A percentile compares a stretch with the other conserved stretches of the same genome.
Conservation (phyloP, 495 filamentous ascomycete genomes). For the Penicillium fimorum region DNA sequence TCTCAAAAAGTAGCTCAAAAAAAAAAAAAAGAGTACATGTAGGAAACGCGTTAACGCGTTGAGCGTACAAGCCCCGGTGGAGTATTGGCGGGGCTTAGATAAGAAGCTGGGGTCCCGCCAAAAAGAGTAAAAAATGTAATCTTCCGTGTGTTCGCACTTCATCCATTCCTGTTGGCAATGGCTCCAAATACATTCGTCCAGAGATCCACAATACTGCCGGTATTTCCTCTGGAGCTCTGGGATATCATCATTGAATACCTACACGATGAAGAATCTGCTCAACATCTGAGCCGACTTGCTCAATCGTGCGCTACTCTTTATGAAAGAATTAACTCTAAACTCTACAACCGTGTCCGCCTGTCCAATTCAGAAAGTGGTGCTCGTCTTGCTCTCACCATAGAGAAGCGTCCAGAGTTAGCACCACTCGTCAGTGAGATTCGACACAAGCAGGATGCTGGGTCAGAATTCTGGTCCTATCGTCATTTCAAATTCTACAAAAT, state of each 20-base stretch:
- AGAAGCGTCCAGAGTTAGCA: slow-evolving; percentile 5
- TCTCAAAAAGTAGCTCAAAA: background rate
- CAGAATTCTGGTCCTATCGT: background rate
- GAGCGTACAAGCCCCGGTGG: background rate
- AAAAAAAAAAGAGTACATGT: background rate
- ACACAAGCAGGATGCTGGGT: slow-evolving; percentile 5
- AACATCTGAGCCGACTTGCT: slow-evolving; percentile 3
- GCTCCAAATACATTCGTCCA: background rate
- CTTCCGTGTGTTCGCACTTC: background rate
- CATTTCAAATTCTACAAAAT: background rate
- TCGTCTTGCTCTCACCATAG: slow-evolving; percentile 9
- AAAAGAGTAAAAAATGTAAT: background rate
- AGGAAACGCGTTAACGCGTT: background rate
- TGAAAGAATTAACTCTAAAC: background rate
- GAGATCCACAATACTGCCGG: background rate
- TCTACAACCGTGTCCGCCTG: background rate
- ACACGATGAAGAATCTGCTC: background rate
- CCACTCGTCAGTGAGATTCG: background rate
- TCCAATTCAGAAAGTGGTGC: slow-evolving; percentile 7
- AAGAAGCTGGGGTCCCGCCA: background rate
- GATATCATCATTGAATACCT: slow-evolving; percentile 7
- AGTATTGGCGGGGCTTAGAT: background rate
- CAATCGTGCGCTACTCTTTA: slow-evolving; percentile 1
- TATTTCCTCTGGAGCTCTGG: slow-evolving; percentile 5
- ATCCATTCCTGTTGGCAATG: background rate